Evolutionary conservation across 768 basidiomycete genomes (phyloP).

Genomic region (Tremella yokohamensis): DNA sequence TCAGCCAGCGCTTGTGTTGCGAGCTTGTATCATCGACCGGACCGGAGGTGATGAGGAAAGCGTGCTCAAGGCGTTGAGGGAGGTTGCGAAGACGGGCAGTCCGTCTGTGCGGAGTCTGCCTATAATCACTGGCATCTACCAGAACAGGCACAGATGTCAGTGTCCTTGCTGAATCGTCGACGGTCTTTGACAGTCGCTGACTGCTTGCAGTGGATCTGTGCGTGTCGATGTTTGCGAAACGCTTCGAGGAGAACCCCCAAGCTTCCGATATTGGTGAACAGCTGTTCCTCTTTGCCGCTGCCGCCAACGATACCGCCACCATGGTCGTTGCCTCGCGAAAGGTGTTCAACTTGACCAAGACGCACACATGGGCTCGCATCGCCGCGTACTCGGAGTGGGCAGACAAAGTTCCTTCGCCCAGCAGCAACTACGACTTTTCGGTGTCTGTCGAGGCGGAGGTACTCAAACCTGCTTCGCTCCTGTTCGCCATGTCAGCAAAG

Average conservation of each 20-base stretch:
- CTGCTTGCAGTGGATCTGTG: too few relatives aligned
- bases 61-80: constrained; percentile 18
- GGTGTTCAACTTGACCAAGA: constrained; percentile 36
- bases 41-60: constrained; percentile 1
- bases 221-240: too few relatives aligned
- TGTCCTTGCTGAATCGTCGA: too few relatives aligned
- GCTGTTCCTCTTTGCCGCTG: constrained; percentile 30
- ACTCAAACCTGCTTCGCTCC: constrained; percentile 14
- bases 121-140: constrained; percentile 11
- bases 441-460: neutral
- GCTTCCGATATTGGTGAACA: constrained; percentile 28
- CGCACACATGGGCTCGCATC: constrained; percentile 30
- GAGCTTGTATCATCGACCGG: constrained; percentile 26
- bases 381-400: constrained; percentile 42
- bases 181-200: too few relatives aligned
- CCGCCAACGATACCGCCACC: constrained; percentile 15
- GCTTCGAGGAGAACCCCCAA: neutral
- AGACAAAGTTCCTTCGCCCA: neutral
- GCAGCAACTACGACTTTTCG: neutral
- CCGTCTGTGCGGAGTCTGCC: constrained; percentile 25
- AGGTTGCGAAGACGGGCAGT: constrained; percentile 23
- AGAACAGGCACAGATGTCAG: too few relatives aligned
- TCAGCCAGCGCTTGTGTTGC: constrained; percentile 35
- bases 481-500: constrained; percentile 15
- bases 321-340: constrained; percentile 30